These are phyloP conservation scores for Vaccinium myrtillus DNA, from an alignment of 148 eudicot genomes.

Conservation along the genomic window DNA sequence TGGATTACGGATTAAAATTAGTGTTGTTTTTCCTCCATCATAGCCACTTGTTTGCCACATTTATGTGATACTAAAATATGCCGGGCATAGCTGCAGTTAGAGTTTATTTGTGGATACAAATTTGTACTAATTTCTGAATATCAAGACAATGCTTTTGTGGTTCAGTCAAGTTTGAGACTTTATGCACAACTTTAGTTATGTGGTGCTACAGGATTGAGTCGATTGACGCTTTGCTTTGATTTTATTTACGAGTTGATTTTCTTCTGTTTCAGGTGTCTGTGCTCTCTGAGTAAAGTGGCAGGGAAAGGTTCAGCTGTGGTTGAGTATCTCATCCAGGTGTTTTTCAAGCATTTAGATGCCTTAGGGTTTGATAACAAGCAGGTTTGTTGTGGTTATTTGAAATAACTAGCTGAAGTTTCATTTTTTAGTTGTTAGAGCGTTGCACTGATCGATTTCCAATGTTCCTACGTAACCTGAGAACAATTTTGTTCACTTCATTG, in stretches of 20 bases:
- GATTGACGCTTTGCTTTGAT: background rate
- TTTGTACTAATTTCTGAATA: background rate
- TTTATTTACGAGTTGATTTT: slow-evolving; percentile 1
- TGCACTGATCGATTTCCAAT: background rate
- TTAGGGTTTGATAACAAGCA: slow-evolving; percentile 73
- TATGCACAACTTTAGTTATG: background rate
- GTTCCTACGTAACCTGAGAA: background rate
- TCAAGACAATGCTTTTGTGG: background rate
- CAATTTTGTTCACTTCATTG: background rate
- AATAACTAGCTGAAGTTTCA: background rate
- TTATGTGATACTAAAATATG: background rate
- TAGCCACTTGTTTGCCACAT: background rate
- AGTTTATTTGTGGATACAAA: background rate
- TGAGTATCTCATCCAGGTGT: slow-evolving; percentile 78
- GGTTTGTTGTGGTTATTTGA: slow-evolving; percentile 41
- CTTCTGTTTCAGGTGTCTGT: slow-evolving; percentile 67
- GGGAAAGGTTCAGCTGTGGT: slow-evolving; percentile 74
- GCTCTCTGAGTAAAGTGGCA: slow-evolving; percentile 77
- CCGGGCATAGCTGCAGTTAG: background rate
- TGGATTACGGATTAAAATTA: background rate
- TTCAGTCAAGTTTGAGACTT: background rate
- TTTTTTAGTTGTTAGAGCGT: background rate
- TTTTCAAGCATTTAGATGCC: slow-evolving; percentile 79
- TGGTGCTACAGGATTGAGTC: background rate
- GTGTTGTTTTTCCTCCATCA: background rate